Base-by-base conservation (phyloP, 331 rosid species). In the Pyrus hybrid region DNA sequence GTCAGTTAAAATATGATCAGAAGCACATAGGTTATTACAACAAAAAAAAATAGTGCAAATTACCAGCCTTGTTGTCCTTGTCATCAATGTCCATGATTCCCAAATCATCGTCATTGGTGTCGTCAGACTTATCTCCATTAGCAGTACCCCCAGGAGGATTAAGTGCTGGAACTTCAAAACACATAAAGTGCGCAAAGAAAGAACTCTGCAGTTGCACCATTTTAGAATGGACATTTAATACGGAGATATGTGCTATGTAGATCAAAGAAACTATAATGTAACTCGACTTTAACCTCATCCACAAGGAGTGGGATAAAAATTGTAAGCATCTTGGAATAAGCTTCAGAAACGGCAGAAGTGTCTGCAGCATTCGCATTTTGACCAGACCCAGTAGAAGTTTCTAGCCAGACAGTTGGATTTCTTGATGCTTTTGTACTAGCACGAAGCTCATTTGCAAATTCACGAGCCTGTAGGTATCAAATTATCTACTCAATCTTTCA, bases 401-500 rank as follows among this genome's bases (percentile, higher is more conserved):
- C 98, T 57, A 89, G 93, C 96, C 96, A 91, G 73, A 72, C 85
- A 32, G 91, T 84, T 76, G 87, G 88, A 76, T 72, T 90, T 84
- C 77, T 87, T 22, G 97, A 75, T 11, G 91, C 86, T 77, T 92
- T 94, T 60, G 91, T 84, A 73, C 90, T 76, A 72, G 93, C 88
- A 83, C 99, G 99, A 84, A 94, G 96, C 85, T 92, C 99, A 84
- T 92, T 89, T 49, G 97, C 89, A 82, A 90, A 94, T 76, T 94
- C 96, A 63, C 96, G 95, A 75, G 96, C 99, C 99, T 94, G 88
- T 29, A 70, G 76, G 82, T 57, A 53, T 47, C 83, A 20, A 80
- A 49, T 2, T 33, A 71, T 56, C 81, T 69, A 58, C 45, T 83
- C 17, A 83, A 71, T 60, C 75, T 56, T 26, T 68, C 7, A 54